Base-by-base conservation (phyloP, 768 basidiomycete genomes). In the Termitomyces titanicus region DNA sequence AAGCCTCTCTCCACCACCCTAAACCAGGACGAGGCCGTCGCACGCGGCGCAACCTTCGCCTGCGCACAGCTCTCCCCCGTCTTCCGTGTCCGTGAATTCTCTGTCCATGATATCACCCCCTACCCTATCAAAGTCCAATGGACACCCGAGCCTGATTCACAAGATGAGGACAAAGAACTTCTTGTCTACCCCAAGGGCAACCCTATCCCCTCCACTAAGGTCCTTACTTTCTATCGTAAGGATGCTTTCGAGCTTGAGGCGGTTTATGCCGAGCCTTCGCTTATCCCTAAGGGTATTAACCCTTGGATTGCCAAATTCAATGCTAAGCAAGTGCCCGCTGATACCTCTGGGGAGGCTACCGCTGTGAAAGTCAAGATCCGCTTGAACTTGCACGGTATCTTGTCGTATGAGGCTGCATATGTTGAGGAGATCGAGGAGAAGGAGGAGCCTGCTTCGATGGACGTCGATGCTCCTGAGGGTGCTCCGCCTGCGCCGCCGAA, bases 1-100 rank as follows among this genome's bases (percentile, higher is more conserved):
- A 94, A 94, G 74, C 54, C 74, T n/a, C 87, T 98, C 61, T 89
- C 83, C 17, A 88, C 88, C 62, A 98, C 97, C 31, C 86, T 96
- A 68, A 99, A 98, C 80, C 93, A 95, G 75, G 97, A 98, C 63
- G 97, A 98, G 76, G 95, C 97, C 56, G 81, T 94, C 63, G 94
- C 93, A 9, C 92, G 96, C 43, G 97, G 96, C 39, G 91, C 94
- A 48, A 98, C 97, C 53, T 97, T 99, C 70, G 86, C 94, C 35
- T 98, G 96, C 68, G 96, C 97, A 27, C 93, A 93, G 79, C 88
- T 97, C 61, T 97, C 94, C 31, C 97, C 97, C 63, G 87, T 94
- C 50, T 99, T 98, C 90, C 90, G 93, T 61, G 96, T 98, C 33
- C 89, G 94, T 61, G 95, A 98, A 59, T 99, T 99, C 80, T 78